Conservation (phyloP, 179 eudicot species). For the Heliamphora pulchella region DNA sequence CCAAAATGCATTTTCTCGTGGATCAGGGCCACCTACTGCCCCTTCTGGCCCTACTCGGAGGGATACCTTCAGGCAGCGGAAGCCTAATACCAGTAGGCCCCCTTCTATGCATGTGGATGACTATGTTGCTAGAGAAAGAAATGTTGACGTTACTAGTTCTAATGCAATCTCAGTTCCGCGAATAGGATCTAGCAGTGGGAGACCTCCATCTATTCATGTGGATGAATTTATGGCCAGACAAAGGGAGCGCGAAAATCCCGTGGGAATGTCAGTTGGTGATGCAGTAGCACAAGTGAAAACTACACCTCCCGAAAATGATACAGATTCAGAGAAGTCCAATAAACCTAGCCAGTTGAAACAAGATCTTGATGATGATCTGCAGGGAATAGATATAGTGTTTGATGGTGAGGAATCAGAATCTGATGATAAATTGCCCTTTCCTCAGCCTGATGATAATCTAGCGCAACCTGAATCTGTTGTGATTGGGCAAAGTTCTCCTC, state of each 20-base stretch:
- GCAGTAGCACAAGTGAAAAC: conserved; percentile 38
- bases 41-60: conserved; percentile 70
- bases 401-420: conserved; percentile 91
- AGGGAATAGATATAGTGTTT: conserved; percentile 88
- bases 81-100: conserved; percentile 94
- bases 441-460: conserved; percentile 68
- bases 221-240: conserved; percentile 97
- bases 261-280: conserved; percentile 45
- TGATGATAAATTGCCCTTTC: conserved; percentile 88
- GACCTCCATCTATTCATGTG: conserved; percentile 97
- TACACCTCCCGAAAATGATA: conserved; percentile 35
- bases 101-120: conserved; percentile 99
- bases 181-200: conserved; percentile 72
- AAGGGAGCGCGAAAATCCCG: conserved; percentile 74
- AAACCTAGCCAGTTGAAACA: conserved; percentile 61
- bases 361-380: conserved; percentile 93
- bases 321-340: conserved; percentile 39
- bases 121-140: conserved; percentile 95
- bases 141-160: conserved; percentile 64
- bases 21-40: conserved; percentile 42
- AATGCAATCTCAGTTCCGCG: conserved; percentile 89
- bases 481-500: conserved; percentile 65
- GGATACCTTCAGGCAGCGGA: conserved; percentile 80
- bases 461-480: conserved; percentile 44
- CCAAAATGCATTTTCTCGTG: conserved; percentile 42